These are phyloP conservation scores for Capsicum baccatum DNA, from an alignment of 257 asterid species.

Conservation along the genomic window DNA sequence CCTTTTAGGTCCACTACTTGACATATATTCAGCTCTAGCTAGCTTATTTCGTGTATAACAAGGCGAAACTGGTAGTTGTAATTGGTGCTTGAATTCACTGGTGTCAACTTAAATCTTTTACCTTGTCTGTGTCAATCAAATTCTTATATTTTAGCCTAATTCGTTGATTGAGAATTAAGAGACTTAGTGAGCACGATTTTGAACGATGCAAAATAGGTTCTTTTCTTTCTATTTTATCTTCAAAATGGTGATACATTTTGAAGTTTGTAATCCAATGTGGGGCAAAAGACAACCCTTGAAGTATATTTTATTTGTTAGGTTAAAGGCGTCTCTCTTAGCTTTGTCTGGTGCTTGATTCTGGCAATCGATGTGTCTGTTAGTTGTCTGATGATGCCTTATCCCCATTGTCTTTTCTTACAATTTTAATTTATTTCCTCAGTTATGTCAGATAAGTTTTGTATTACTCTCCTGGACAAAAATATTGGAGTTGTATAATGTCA, in stretches of 20 bases:
- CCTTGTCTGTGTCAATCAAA: not conserved
- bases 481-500: not conserved
- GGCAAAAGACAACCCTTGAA: not conserved
- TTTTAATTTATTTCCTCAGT: not conserved
- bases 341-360: conserved; percentile 15
- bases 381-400: conserved; percentile 3
- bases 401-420: not conserved
- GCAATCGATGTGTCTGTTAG: not conserved
- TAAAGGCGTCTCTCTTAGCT: conserved; percentile 2
- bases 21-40: not conserved
- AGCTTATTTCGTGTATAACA: not conserved
- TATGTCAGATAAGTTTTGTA: conserved; percentile 17
- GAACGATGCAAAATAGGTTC: not conserved
- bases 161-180: not conserved
- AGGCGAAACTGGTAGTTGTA: not conserved
- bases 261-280: not conserved
- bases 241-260: not conserved
- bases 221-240: not conserved
- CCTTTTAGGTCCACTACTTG: not conserved
- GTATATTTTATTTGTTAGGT: conserved; percentile 1
- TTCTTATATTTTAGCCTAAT: not conserved
- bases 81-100: not conserved
- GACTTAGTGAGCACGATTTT: not conserved
- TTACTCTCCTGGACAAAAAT: not conserved
- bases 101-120: not conserved